Percentiles rank a stretch among this genome's conserved stretches.
phyloP scores from a whole-genome alignment of 129 eudicot genomes.

The Sambucus nigra region DNA sequence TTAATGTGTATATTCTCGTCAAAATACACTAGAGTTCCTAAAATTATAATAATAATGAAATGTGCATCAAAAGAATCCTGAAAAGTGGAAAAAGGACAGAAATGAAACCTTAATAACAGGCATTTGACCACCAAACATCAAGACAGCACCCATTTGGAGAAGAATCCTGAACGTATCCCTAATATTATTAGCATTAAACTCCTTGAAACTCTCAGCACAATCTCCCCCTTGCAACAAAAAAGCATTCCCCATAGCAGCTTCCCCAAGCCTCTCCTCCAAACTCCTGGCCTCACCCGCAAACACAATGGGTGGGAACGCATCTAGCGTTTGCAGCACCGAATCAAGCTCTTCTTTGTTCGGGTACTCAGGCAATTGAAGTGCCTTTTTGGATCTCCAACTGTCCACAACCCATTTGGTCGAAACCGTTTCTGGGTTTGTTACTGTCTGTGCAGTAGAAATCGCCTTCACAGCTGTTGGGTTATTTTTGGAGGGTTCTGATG shows the following conservation, averaged over 20 bases:
- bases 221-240: slow-evolving; percentile 89
- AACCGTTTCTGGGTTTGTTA: slow-evolving; percentile 16
- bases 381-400: slow-evolving; percentile 84
- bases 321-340: slow-evolving; percentile 64
- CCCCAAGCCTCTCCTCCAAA: slow-evolving; percentile 70
- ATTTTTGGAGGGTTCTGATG: slow-evolving; percentile 42
- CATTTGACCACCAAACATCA: slow-evolving; percentile 94
- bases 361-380: slow-evolving; percentile 76
- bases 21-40: no score
- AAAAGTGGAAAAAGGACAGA: background rate
- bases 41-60: background rate
- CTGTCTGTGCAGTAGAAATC: slow-evolving; percentile 20
- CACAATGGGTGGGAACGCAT: slow-evolving; percentile 81
- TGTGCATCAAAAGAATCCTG: background rate
- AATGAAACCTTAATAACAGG: slow-evolving; percentile 72
- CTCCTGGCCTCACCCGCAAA: slow-evolving; percentile 90
- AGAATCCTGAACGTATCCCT: slow-evolving; percentile 81
- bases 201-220: slow-evolving; percentile 97
- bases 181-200: slow-evolving; percentile 88
- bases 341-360: slow-evolving; percentile 59
- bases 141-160: slow-evolving; percentile 92
- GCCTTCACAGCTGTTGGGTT: slow-evolving; percentile 32
- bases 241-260: slow-evolving; percentile 88
- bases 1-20: no score
- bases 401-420: slow-evolving; percentile 49